These are phyloP conservation scores for Stagonosporopsis cucurbitacearum DNA, from an alignment of 2,329 filamentous ascomycete genomes.

Conservation along the genomic window DNA sequence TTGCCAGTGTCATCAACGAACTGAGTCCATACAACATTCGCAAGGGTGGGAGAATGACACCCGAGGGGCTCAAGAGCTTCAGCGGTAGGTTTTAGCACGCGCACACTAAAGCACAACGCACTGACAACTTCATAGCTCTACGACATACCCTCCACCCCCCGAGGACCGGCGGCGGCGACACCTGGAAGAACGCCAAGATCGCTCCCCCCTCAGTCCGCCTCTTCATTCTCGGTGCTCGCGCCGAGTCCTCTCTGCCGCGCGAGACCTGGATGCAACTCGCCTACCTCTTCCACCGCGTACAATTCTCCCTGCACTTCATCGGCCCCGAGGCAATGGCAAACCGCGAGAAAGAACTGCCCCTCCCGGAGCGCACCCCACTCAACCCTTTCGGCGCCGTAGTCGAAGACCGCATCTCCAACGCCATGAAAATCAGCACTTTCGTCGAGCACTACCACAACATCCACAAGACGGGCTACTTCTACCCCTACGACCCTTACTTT, in stretches of 20 bases:
- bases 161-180: constrained; percentile 73
- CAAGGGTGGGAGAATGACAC: constrained; percentile 75
- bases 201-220: constrained; percentile 88
- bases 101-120: neutral
- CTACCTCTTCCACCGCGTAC: constrained; percentile 92
- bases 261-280: constrained; percentile 93
- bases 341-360: constrained; percentile 88
- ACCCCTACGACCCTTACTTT: constrained; percentile 96
- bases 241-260: constrained; percentile 94
- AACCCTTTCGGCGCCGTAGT: constrained; percentile 96
- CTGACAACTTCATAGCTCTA: constrained; percentile 65
- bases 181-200: constrained; percentile 79
- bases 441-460: constrained; percentile 98
- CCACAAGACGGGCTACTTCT: constrained; percentile 87
- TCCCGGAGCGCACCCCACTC: constrained; percentile 80
- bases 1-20: constrained; percentile 91
- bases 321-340: constrained; percentile 96
- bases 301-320: constrained; percentile 91
- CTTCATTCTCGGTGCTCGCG: constrained; percentile 92
- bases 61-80: constrained; percentile 91
- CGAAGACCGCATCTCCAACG: constrained; percentile 85
- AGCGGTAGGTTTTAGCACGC: constrained; percentile 69
- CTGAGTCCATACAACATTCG: constrained; percentile 89
- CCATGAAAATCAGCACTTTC: constrained; percentile 96
- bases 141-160: constrained; percentile 94